phyloP scores from a whole-genome alignment of 306 rosid species.

The Trifolium subterraneum region DNA sequence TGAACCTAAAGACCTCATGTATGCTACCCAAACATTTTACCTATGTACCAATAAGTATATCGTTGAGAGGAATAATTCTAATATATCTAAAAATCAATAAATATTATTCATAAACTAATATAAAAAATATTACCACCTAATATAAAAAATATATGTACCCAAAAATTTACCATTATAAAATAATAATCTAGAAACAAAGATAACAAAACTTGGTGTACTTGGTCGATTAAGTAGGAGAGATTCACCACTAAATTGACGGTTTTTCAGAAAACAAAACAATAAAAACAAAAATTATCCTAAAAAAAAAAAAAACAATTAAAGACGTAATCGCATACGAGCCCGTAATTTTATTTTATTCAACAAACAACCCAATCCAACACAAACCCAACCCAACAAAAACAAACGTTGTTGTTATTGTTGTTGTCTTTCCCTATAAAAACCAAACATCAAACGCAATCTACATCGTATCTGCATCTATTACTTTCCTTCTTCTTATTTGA shows the following conservation, averaged over 20 bases:
- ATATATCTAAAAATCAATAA: too few relatives aligned
- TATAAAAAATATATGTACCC: too few relatives aligned
- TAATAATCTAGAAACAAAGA: too few relatives aligned
- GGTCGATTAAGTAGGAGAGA: neutral
- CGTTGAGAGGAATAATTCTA: too few relatives aligned
- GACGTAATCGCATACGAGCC: conserved; percentile 19
- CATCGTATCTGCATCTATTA: neutral
- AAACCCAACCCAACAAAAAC: neutral
- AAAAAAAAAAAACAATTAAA: neutral
- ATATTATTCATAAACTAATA: too few relatives aligned
- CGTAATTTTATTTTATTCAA: neutral
- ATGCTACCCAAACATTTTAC: too few relatives aligned
- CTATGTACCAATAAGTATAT: too few relatives aligned
- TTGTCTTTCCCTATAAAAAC: conserved; percentile 22
- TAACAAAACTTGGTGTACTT: neutral
- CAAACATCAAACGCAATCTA: neutral
- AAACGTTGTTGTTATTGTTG: neutral
- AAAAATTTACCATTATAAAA: too few relatives aligned
- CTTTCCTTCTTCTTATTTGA: neutral
- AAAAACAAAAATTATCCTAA: too few relatives aligned
- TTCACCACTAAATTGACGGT: neutral
- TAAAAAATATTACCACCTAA: too few relatives aligned
- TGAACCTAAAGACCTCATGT: too few relatives aligned
- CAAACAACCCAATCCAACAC: neutral
- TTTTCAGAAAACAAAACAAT: neutral